Conservation (phyloP, 2,329 filamentous ascomycete species). For the Xylaria sp. region DNA sequence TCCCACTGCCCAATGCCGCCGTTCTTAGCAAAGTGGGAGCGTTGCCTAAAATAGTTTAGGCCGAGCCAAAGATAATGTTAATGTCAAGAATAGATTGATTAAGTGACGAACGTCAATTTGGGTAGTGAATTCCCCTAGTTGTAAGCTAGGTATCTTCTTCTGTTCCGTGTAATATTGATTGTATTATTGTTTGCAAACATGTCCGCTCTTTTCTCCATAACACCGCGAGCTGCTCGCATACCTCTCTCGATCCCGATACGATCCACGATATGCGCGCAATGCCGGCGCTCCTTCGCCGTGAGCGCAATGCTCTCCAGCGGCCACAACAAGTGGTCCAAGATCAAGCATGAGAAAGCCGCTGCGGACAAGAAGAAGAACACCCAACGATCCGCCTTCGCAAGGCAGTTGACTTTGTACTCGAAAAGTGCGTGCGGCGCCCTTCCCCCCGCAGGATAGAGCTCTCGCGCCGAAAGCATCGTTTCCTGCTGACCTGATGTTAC, state of each 20-base stretch:
- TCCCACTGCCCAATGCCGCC: too few relatives aligned
- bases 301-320: constrained; percentile 61
- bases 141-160: not conserved
- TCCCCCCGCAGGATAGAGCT: not conserved
- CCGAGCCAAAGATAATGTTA: constrained; percentile 6
- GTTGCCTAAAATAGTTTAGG: constrained; percentile 12
- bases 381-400: constrained; percentile 69
- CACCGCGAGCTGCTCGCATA: constrained; percentile 7
- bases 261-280: constrained; percentile 51
- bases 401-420: constrained; percentile 75
- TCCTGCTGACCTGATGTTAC: constrained; percentile 18
- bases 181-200: too few relatives aligned
- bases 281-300: constrained; percentile 55
- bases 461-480: not conserved
- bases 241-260: constrained; percentile 19
- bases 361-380: constrained; percentile 81
- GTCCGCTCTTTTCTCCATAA: constrained; percentile 28
- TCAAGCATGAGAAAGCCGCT: constrained; percentile 91
- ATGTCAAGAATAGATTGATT: not conserved
- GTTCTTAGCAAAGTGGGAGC: not conserved
- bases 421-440: constrained; percentile 62
- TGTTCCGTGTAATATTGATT: too few relatives aligned
- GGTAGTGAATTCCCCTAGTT: not conserved
- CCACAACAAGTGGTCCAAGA: constrained; percentile 95
- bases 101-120: not conserved